A percentile compares a stretch with the other conserved stretches of the same genome.
These are phyloP conservation scores for Macrophomina tecta DNA, from an alignment of 2,329 filamentous ascomycete genomes.

Conservation along the genomic window DNA sequence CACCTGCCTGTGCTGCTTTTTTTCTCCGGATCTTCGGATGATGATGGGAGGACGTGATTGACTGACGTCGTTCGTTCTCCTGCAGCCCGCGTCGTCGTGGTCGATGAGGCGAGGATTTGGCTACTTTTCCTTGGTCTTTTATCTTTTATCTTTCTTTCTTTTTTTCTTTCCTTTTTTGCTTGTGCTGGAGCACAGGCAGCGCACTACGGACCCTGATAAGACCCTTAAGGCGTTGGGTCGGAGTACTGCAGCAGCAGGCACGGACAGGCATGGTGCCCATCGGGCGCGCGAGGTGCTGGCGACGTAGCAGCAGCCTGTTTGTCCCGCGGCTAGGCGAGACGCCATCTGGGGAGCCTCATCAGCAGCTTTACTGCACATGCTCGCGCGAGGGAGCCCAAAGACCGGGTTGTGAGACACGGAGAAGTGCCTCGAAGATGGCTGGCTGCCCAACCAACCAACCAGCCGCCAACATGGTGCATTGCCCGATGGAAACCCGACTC, in stretches of 20 bases:
- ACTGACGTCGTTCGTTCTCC: neutral
- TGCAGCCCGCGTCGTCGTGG: too few relatives aligned
- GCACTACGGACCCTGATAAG: constrained; percentile 1
- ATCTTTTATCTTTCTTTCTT: neutral
- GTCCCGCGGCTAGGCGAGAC: neutral
- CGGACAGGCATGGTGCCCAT: constrained; percentile 6
- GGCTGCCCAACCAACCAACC: neutral
- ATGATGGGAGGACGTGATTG: too few relatives aligned
- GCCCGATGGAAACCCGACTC: neutral
- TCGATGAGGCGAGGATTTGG: too few relatives aligned
- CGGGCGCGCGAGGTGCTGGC: neutral
- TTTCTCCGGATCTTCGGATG: constrained; percentile 6
- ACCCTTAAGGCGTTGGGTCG: neutral
- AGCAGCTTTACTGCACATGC: neutral
- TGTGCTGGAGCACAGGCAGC: neutral
- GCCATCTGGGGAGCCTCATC: neutral
- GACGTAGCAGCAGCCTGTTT: neutral
- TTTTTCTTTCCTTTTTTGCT: neutral
- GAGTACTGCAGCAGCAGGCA: neutral
- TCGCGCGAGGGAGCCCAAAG: neutral
- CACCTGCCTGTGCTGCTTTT: neutral
- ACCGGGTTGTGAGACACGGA: neutral
- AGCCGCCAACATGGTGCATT: too few relatives aligned
- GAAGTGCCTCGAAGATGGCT: neutral
- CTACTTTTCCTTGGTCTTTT: neutral